Base-by-base conservation (phyloP, 148 eudicot species). In the Chenopodium suecicum region DNA sequence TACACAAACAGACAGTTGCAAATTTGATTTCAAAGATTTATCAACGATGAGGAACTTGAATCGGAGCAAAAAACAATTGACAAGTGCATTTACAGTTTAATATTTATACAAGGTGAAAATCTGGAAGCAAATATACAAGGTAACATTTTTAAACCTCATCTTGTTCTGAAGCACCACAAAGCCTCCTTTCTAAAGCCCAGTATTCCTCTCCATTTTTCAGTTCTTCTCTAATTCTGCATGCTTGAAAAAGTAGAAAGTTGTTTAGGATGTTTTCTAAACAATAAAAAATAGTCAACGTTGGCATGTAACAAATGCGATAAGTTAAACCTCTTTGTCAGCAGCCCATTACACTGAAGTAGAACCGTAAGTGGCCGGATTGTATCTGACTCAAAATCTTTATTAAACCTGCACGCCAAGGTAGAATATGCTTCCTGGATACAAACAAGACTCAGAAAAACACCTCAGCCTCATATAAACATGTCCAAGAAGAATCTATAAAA, bases 101-200 rank as follows among this genome's bases (percentile, higher is more conserved):
- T 52, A 1, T 34, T 47, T 31, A 66, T n/a, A 44, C 58, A 69
- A 69, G 14, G 25, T 75, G 69, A 13, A 54, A 6, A 63, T 47
- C 48, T 60, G 48, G 73, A 77, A 31, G 54, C 14, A 62, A 48
- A 14, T 7, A 60, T 9, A 14, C 68, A 6, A 0, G 5, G 5
- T 41, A 41, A 6, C 1, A 23, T 67, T 80, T 37, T 74, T 69
- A 56, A 87, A 94, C 92, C 97, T 92, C 87, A 80, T 84, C 70
- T 82, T 83, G 83, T 77, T 81, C 81, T 58, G 91, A 79, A 54
- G 88, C 87, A 86, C 82, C 63, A 82, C 99, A 96, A 70, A 96
- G 93, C 88, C 87, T 96, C 88, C 99, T 94, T 77, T 96, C 99
- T 41, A 92, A 85, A 79, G 89, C 78, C 99, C 99, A 96, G 69